A percentile compares a stretch with the other conserved stretches of the same genome.
Conservation (phyloP, 768 basidiomycete genomes). For the Hygrocybe punicea region DNA sequence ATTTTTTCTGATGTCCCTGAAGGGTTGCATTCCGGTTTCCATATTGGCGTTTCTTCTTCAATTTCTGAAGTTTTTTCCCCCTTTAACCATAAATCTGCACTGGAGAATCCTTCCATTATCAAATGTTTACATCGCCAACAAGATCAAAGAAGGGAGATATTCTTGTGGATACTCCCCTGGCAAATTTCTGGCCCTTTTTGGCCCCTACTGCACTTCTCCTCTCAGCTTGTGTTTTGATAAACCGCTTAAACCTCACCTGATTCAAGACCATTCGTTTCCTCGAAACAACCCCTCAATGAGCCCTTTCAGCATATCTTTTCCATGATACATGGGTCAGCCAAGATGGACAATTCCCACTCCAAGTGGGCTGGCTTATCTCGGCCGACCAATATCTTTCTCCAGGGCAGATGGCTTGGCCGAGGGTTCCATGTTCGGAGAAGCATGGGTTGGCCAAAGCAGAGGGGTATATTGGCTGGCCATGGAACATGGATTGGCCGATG, state of each 20-base stretch:
- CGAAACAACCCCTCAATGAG: background rate
- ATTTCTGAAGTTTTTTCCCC: background rate
- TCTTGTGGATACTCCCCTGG: background rate
- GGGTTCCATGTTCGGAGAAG: too few relatives aligned
- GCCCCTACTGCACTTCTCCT: background rate
- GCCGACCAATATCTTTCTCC: too few relatives aligned
- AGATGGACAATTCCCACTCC: too few relatives aligned
- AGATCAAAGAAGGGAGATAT: background rate
- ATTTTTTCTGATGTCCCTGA: constrained; percentile 16
- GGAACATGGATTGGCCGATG: too few relatives aligned
- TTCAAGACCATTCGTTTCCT: background rate
- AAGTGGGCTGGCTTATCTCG: too few relatives aligned
- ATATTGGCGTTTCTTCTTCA: constrained; percentile 3
- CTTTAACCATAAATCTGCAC: constrained; percentile 15
- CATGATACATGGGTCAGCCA: too few relatives aligned
- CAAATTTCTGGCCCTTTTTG: background rate
- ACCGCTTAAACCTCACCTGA: constrained; percentile 14
- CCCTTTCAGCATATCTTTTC: too few relatives aligned
- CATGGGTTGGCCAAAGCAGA: too few relatives aligned
- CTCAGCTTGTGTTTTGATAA: background rate
- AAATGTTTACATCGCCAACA: background rate
- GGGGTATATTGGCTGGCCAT: too few relatives aligned
- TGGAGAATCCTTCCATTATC: constrained; percentile 15
- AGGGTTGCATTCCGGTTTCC: constrained; percentile 17
- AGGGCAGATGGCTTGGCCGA: too few relatives aligned